These are phyloP conservation scores for Suhomyces pyralidae DNA, from an alignment of 805 yeast species.

Conservation along the genomic window DNA sequence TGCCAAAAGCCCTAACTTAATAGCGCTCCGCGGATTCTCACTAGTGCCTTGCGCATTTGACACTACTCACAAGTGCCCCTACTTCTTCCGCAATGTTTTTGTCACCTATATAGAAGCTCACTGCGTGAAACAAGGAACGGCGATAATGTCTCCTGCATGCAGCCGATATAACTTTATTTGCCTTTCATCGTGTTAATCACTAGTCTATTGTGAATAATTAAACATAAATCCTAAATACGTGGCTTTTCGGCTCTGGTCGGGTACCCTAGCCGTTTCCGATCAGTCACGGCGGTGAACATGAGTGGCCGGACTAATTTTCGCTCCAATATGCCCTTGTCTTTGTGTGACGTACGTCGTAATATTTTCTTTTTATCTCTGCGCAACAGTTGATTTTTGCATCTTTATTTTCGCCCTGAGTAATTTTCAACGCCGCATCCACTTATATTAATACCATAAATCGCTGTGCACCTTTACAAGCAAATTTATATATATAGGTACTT, in stretches of 20 bases:
- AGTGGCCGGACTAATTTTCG: neutral
- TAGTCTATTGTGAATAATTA: neutral
- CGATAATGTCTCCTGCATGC: neutral
- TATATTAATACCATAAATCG: neutral
- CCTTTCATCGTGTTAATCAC: neutral
- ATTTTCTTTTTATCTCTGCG: neutral
- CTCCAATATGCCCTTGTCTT: neutral
- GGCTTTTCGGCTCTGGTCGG: neutral
- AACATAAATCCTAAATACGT: neutral
- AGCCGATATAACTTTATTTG: neutral
- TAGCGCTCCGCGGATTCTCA: neutral
- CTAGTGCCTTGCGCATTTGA: neutral
- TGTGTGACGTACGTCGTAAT: neutral
- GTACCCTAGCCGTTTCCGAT: neutral
- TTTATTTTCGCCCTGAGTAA: neutral
- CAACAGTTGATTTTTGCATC: neutral
- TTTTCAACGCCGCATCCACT: neutral
- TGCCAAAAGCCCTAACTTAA: neutral
- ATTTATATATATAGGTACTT: neutral
- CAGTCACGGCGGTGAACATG: neutral
- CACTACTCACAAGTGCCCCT: neutral
- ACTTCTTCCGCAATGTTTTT: neutral
- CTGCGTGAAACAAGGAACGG: neutral
- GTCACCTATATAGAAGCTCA: neutral
- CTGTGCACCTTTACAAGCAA: neutral